These are phyloP conservation scores for Mycena olivaceomarginata DNA, from an alignment of 768 basidiomycete genomes.

Conservation along the genomic window DNA sequence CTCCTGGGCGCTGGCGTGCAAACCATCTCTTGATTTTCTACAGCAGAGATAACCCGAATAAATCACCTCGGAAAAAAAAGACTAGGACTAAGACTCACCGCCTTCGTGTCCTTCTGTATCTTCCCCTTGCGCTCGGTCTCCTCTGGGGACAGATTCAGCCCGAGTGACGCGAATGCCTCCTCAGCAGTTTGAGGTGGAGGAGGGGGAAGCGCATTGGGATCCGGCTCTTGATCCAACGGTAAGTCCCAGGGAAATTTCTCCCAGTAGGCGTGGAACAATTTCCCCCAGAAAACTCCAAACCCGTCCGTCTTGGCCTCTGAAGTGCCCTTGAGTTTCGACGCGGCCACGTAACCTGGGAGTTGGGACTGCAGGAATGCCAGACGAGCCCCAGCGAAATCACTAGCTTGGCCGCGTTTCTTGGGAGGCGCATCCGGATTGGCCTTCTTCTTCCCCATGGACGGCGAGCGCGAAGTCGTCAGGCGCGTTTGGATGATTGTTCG, in stretches of 20 bases:
- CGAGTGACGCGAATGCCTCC: background rate
- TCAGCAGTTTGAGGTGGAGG: too few relatives aligned
- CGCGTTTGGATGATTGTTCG: too few relatives aligned
- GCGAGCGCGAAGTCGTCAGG: too few relatives aligned
- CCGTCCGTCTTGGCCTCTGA: background rate
- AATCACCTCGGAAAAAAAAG: too few relatives aligned
- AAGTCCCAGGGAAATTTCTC: too few relatives aligned
- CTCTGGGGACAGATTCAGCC: background rate
- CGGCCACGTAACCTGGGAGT: background rate
- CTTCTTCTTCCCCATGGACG: too few relatives aligned
- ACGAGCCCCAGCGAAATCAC: background rate
- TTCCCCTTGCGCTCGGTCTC: background rate
- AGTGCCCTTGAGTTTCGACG: background rate
- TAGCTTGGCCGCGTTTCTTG: conserved; percentile 17
- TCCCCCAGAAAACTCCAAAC: background rate
- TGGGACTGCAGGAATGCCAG: background rate
- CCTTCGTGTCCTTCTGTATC: background rate
- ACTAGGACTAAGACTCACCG: too few relatives aligned
- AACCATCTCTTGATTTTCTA: conserved; percentile 26
- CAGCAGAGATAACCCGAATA: too few relatives aligned
- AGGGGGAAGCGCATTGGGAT: too few relatives aligned
- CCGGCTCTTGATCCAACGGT: too few relatives aligned
- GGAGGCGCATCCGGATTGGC: too few relatives aligned
- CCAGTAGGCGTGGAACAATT: conserved; percentile 3
- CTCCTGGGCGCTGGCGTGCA: background rate